These are phyloP conservation scores for Botrytis pseudocinerea DNA, from an alignment of 2,329 filamentous ascomycete species.

Conservation along the genomic window DNA sequence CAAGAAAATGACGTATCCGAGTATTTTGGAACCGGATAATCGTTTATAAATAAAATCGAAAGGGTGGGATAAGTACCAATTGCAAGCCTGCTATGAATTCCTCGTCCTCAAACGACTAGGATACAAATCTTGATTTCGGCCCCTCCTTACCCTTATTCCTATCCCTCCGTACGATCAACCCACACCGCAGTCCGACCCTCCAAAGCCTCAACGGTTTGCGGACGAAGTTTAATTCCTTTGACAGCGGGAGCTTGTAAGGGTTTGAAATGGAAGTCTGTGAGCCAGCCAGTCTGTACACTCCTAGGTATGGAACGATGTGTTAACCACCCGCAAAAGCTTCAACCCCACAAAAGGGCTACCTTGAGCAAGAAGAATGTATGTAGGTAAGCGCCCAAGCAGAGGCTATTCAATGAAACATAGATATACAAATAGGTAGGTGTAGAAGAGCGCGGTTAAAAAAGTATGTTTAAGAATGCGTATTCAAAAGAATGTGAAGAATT, in stretches of 20 bases:
- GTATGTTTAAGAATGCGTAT: background rate
- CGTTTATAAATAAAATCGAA: background rate
- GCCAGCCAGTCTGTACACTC: background rate
- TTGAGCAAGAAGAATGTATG: background rate
- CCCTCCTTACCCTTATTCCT: background rate
- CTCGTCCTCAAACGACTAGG: background rate
- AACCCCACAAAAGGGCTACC: background rate
- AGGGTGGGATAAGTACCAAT: background rate
- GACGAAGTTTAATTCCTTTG: background rate
- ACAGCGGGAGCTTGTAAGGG: background rate
- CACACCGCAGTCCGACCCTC: background rate
- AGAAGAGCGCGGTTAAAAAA: background rate
- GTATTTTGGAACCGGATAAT: background rate
- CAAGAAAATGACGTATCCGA: conserved; percentile 5
- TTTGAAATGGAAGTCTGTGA: background rate
- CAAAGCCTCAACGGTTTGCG: background rate
- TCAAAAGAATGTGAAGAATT: background rate
- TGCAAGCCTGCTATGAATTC: background rate
- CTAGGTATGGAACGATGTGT: background rate
- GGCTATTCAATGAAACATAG: background rate
- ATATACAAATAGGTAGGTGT: background rate
- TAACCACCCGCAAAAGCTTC: background rate
- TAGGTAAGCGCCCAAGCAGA: background rate
- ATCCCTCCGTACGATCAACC: background rate
- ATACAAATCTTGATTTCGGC: conserved; percentile 6